Conservation (phyloP, 306 rosid genomes). For the Lablab purpureus region DNA sequence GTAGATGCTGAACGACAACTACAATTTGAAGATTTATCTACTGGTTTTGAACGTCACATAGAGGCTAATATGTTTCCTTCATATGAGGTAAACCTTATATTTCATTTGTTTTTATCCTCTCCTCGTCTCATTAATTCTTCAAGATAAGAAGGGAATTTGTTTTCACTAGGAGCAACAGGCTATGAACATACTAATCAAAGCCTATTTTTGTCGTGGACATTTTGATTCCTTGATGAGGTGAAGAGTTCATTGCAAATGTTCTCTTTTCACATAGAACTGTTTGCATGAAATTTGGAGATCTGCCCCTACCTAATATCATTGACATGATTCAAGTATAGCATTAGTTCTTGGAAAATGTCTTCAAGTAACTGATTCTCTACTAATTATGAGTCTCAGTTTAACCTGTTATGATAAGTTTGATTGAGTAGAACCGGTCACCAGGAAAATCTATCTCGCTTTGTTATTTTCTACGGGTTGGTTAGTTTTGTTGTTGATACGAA, state of each 20-base stretch:
- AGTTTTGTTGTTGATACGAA: neutral
- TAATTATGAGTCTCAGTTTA: neutral
- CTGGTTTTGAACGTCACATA: conserved; percentile 47
- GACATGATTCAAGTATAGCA: neutral
- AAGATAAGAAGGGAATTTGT: neutral
- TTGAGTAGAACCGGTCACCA: too few species aligned
- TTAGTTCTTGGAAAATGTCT: neutral
- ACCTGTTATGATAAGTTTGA: neutral
- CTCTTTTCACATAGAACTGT: neutral
- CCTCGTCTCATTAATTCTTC: neutral
- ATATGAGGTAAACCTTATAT: conserved; percentile 50
- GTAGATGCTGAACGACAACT: conserved; percentile 42
- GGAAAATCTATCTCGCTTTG: too few species aligned
- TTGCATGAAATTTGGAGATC: neutral
- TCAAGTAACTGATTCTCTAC: neutral
- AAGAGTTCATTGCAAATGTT: neutral
- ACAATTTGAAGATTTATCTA: conserved; percentile 39
- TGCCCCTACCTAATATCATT: neutral
- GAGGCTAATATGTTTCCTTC: conserved; percentile 53
- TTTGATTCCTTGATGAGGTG: neutral
- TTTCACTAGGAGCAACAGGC: neutral
- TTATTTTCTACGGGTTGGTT: neutral
- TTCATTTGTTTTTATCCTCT: too few species aligned
- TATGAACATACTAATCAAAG: neutral
- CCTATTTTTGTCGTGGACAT: neutral